phyloP scores from a whole-genome alignment of 2,329 filamentous ascomycete genomes.

The Colletotrichum camelliae region DNA sequence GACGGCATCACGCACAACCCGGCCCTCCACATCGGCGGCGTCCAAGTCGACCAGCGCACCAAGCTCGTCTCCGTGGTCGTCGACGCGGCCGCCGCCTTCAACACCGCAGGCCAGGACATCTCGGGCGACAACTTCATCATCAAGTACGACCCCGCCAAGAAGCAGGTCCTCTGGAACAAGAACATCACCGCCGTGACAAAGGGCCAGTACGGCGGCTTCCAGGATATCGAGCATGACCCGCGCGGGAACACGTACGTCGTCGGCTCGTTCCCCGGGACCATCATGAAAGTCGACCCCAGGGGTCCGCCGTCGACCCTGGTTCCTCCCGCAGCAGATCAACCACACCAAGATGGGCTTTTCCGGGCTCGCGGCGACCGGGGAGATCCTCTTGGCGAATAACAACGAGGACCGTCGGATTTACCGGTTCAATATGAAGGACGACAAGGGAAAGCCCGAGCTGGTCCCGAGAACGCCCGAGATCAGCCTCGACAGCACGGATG shows the following conservation, averaged over 20 bases:
- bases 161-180: conserved; percentile 22
- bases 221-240: conserved; percentile 23
- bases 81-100: conserved; percentile 23
- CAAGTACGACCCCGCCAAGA: conserved; percentile 23
- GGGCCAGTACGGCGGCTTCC: conserved; percentile 25
- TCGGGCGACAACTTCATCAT: conserved; percentile 26
- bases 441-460: conserved; percentile 16
- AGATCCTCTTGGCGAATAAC: conserved; percentile 19
- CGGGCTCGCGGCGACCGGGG: conserved; percentile 16
- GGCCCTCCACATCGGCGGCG: conserved; percentile 22
- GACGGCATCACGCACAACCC: conserved; percentile 20
- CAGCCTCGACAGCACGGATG: conserved; percentile 26
- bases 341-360: conserved; percentile 22
- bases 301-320: conserved; percentile 19
- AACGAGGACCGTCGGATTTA: conserved; percentile 17
- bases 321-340: conserved; percentile 15
- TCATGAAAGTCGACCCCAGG: conserved; percentile 21
- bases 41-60: conserved; percentile 17
- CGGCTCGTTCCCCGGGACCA: conserved; percentile 24
- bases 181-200: conserved; percentile 23
- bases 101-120: conserved; percentile 19
- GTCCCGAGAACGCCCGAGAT: conserved; percentile 16
- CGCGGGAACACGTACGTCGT: conserved; percentile 24
- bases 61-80: conserved; percentile 22
- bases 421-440: conserved; percentile 23